Conservation (phyloP, 225 moss, liverwort and hornwort genomes). For the Physcomitrium patens region DNA sequence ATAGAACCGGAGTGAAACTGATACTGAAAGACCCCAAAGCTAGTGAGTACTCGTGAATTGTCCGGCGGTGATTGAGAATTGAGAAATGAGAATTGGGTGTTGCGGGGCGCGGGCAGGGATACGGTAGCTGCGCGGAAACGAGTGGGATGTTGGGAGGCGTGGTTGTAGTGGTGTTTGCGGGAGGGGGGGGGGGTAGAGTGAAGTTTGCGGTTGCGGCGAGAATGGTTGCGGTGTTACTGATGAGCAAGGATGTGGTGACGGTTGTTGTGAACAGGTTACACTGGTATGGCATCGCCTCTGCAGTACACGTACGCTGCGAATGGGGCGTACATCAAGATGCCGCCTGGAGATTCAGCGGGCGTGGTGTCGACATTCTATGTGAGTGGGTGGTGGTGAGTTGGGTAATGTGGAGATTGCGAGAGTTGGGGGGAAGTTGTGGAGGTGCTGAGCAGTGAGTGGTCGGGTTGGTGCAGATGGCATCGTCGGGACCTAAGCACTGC, state of each 20-base stretch:
- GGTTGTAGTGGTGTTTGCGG: too few relatives aligned
- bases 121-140: too few relatives aligned
- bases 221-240: too few relatives aligned
- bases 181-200: too few relatives aligned
- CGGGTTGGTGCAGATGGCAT: conserved; percentile 31
- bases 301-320: conserved; percentile 38
- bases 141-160: too few relatives aligned
- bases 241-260: too few relatives aligned
- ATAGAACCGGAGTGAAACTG: conserved; percentile 28
- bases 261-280: conserved; percentile 37
- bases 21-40: neutral
- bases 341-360: conserved; percentile 35
- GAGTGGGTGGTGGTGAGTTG: neutral
- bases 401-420: too few relatives aligned
- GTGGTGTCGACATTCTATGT: conserved; percentile 51
- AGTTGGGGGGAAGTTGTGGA: neutral
- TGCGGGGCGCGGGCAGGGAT: neutral
- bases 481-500: conserved; percentile 31
- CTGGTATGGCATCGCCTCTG: conserved; percentile 34
- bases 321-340: conserved; percentile 41
- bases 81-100: too few relatives aligned
- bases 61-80: too few relatives aligned
- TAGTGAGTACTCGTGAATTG: conserved; percentile 25
- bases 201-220: neutral
- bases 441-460: too few relatives aligned